Evolutionary conservation across 2,329 filamentous ascomycete genomes (phyloP).

Genomic region (Podosphaera fusca): DNA sequence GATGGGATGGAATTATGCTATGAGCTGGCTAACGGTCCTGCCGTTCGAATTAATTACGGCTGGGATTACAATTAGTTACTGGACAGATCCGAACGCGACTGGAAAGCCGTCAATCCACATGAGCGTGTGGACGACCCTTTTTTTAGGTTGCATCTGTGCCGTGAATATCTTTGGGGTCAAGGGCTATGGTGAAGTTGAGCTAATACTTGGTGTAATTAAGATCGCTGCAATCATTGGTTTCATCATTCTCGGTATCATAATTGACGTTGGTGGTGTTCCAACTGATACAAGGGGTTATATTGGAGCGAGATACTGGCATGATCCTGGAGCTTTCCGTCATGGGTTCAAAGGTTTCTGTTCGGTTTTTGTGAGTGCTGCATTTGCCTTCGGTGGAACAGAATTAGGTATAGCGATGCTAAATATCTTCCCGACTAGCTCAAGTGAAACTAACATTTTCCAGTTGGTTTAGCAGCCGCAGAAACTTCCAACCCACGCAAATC

Average conservation of each 20-base stretch:
- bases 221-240: conserved; percentile 69
- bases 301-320: conserved; percentile 48
- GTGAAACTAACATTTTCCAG: conserved; percentile 11
- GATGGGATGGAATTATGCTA: conserved; percentile 81
- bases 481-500: conserved; percentile 57
- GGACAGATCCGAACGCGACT: conserved; percentile 29
- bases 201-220: conserved; percentile 69
- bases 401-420: conserved; percentile 16
- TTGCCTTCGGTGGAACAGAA: conserved; percentile 54
- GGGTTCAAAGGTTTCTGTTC: conserved; percentile 59
- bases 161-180: conserved; percentile 82
- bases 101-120: conserved; percentile 23
- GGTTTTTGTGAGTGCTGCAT: conserved; percentile 55
- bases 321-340: conserved; percentile 66
- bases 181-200: conserved; percentile 81
- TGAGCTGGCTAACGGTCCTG: conserved; percentile 69
- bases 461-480: conserved; percentile 56
- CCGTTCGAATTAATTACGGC: conserved; percentile 75
- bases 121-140: conserved; percentile 63
- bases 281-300: conserved; percentile 27
- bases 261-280: conserved; percentile 10
- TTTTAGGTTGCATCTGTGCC: conserved; percentile 49
- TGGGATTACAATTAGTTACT: conserved; percentile 63
- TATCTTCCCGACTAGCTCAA: not conserved
- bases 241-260: conserved; percentile 32